Base-by-base conservation (phyloP, 2,329 filamentous ascomycete species). In the Albifimbria verrucaria region DNA sequence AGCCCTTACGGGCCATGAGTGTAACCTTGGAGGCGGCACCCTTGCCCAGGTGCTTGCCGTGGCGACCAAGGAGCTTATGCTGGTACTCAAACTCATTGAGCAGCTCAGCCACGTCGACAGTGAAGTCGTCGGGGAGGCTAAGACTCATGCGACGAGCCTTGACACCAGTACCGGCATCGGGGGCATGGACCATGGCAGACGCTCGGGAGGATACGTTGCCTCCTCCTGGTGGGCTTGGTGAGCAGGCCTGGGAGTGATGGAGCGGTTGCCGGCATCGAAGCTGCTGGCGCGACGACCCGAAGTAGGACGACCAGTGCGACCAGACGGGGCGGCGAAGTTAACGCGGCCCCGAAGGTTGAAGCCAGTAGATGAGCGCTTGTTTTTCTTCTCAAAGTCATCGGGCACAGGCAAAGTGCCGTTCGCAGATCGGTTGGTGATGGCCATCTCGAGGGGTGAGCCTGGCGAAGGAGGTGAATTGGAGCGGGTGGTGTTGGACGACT, bases 11-110 rank as follows among this genome's bases (percentile, higher is more conserved):
- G 53, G 78, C 78, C 89, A 96, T 94, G 55, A 93, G 78, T 28
- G 85, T 89, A 22, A 96, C 91, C 60, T 89, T 88, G 43, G 90
- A 90, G 6, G 89, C 92, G 11, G 89, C 88, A 42, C 92, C 92
- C 70, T 89, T 90, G 55, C 91, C 92, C 7, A 95, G 76, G 55
- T 87, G 81, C 71, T 88, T 91, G 39, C 88, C 86, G 62, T 89
- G 82, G 42, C 85, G 84, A 9, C 88, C 87, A 26, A 89, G 77
- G 49, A 93, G 74, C 59, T 89, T 84, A 69, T 84, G 87, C 57
- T 82, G 78, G 58, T 86, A 88, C 56, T 87, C 84, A 61, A 85
- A 93, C 60, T 92, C 88, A 46, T 79, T 77, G 55, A 82, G 78
- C 4, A 93, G 76, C 49, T 90, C 85, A 23, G 79, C 86, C 10